These are phyloP conservation scores for Zalerion maritima DNA, from an alignment of 495 filamentous ascomycete genomes.

Conservation along the genomic window DNA sequence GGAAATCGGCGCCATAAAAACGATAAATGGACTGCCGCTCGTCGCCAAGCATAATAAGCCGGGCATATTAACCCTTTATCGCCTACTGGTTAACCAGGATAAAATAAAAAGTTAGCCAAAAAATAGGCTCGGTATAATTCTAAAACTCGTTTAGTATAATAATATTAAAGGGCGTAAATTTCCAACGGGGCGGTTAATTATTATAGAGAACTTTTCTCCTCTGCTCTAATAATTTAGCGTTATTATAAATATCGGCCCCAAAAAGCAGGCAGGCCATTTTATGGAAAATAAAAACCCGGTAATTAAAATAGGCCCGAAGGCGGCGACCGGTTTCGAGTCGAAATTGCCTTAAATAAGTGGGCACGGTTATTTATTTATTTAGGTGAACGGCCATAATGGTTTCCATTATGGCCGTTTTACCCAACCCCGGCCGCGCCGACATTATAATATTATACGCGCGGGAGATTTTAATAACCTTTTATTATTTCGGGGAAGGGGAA, in stretches of 20 bases:
- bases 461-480: constrained; percentile 1
- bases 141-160: constrained; percentile 8
- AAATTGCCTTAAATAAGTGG: constrained; percentile 5
- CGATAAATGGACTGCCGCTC: constrained; percentile 8
- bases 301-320: constrained; percentile 5
- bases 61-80: constrained; percentile 1
- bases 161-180: constrained; percentile 5
- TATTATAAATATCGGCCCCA: neutral
- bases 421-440: constrained; percentile 4
- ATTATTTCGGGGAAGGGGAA: constrained; percentile 1
- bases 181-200: constrained; percentile 5
- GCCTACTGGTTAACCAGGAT: constrained; percentile 2
- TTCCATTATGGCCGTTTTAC: constrained; percentile 5
- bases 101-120: constrained; percentile 5
- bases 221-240: constrained; percentile 4
- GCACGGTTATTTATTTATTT: constrained; percentile 5
- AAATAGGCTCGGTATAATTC: constrained; percentile 5
- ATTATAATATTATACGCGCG: constrained; percentile 3
- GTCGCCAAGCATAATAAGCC: constrained; percentile 6
- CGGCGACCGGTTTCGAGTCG: constrained; percentile 6
- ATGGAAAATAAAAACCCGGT: constrained; percentile 3
- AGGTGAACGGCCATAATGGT: constrained; percentile 5
- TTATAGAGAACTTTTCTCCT: constrained; percentile 4
- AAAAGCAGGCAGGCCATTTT: constrained; percentile 2
- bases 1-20: constrained; percentile 6